Percentiles rank a stretch among this genome's conserved stretches.
These are phyloP conservation scores for Calonectria crousiana DNA, from an alignment of 2,329 filamentous ascomycete genomes.

Conservation along the genomic window DNA sequence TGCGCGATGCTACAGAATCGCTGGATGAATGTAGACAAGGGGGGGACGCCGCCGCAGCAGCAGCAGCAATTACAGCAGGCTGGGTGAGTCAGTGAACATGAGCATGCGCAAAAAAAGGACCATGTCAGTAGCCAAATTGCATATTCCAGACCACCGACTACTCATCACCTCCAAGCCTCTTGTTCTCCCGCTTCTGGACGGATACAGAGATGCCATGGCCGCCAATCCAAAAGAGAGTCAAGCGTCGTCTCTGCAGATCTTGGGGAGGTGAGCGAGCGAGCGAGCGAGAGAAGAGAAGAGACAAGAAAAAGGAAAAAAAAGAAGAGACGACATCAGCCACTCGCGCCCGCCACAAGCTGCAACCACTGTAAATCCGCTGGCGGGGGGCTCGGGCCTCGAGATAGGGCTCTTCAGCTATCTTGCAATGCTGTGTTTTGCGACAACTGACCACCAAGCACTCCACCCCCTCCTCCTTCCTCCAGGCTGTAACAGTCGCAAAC, in stretches of 20 bases:
- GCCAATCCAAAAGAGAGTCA: background rate
- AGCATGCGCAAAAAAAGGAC: background rate
- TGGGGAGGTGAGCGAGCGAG: background rate
- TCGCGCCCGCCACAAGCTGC: background rate
- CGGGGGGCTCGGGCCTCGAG: background rate
- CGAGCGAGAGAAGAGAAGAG: background rate
- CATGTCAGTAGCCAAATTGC: background rate
- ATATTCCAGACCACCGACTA: background rate
- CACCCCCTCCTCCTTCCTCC: background rate
- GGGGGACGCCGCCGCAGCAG: no score
- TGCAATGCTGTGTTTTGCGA: background rate
- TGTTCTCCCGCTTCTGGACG: background rate
- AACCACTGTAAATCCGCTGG: slow-evolving; percentile 16
- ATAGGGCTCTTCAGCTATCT: background rate
- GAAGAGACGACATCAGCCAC: background rate
- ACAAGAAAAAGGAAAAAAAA: background rate
- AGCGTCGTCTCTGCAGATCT: background rate
- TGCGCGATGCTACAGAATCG: slow-evolving; percentile 1
- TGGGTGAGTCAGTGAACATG: background rate
- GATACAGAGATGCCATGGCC: slow-evolving; percentile 8
- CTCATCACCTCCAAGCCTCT: background rate
- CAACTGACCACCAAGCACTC: background rate
- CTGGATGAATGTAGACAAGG: background rate
- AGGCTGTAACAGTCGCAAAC: background rate
- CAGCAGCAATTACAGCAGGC: background rate